Conservation (phyloP, 192 early-diverging fungal species). For the Coemansia brasiliensis region DNA sequence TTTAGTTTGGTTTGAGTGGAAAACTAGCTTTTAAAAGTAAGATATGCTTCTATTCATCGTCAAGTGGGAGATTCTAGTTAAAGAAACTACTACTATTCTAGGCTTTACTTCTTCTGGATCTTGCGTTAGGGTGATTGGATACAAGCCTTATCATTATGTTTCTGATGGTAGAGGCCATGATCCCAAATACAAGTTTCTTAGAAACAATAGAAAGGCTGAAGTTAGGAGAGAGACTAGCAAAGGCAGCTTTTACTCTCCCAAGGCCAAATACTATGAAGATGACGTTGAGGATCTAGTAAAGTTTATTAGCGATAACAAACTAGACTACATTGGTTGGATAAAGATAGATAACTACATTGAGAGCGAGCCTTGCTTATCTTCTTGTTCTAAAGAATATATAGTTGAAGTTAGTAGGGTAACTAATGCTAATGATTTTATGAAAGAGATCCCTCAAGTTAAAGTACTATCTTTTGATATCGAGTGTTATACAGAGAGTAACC, state of each 20-base stretch:
- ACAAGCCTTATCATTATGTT: conserved; percentile 6
- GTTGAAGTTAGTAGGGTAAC: conserved; percentile 2
- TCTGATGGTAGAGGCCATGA: background rate
- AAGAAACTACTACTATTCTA: conserved; percentile 8
- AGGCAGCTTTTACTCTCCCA: no score
- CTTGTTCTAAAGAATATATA: conserved; percentile 6
- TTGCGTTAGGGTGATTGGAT: conserved; percentile 16
- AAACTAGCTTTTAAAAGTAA: no score
- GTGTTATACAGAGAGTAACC: conserved; percentile 7
- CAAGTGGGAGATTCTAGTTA: conserved; percentile 19
- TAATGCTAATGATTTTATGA: conserved; percentile 11
- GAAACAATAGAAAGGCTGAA: background rate
- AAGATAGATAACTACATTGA: conserved; percentile 1
- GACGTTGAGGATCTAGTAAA: conserved; percentile 11
- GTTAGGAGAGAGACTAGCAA: no score
- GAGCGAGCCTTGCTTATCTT: conserved; percentile 2
- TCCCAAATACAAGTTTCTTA: background rate
- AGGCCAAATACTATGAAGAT: background rate
- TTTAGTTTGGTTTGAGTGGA: no score
- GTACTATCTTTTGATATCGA: conserved; percentile 28
- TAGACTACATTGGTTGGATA: conserved; percentile 26
- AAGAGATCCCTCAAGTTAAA: conserved; percentile 20
- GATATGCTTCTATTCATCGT: conserved; percentile 14
- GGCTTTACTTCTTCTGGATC: conserved; percentile 17
- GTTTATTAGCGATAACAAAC: conserved; percentile 15